Percentiles rank a stretch among this genome's conserved stretches.
These are phyloP conservation scores for Tieghemostelium lacteum DNA, from an alignment of 78 protist genomes.

Conservation along the genomic window DNA sequence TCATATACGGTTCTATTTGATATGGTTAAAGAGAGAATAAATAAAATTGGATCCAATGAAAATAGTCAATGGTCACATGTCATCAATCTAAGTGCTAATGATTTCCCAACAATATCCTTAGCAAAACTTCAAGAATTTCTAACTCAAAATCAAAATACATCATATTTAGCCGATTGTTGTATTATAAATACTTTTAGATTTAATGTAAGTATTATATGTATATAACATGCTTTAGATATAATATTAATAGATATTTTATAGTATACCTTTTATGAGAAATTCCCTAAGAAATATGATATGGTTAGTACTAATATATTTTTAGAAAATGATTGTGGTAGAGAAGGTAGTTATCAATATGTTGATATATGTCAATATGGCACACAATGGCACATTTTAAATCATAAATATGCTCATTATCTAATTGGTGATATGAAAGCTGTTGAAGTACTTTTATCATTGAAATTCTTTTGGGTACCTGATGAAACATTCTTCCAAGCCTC, in stretches of 20 bases:
- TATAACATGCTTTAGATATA: no score
- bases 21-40: slow-evolving; percentile 31
- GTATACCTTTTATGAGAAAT: not conserved
- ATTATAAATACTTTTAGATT: not conserved
- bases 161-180: not conserved
- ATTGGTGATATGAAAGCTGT: slow-evolving; percentile 19
- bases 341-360: not conserved
- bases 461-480: slow-evolving; percentile 17
- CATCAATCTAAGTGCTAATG: slow-evolving; percentile 24
- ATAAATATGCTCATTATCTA: not conserved
- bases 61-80: slow-evolving; percentile 15
- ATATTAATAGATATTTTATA: not conserved
- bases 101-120: slow-evolving; percentile 19
- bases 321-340: not conserved
- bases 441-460: slow-evolving; percentile 7
- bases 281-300: not conserved
- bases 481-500: slow-evolving; percentile 13
- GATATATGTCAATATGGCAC: not conserved
- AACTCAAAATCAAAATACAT: not conserved
- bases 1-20: slow-evolving; percentile 16
- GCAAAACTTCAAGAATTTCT: not conserved
- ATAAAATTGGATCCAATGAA: not conserved
- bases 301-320: not conserved
- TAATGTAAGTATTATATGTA: slow-evolving; percentile 2
- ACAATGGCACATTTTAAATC: slow-evolving; percentile 18